Evolutionary conservation across 768 basidiomycete genomes (phyloP), one percentile per base, ranked within the genome.

Genomic region (Trametes cinnabarina): DNA sequence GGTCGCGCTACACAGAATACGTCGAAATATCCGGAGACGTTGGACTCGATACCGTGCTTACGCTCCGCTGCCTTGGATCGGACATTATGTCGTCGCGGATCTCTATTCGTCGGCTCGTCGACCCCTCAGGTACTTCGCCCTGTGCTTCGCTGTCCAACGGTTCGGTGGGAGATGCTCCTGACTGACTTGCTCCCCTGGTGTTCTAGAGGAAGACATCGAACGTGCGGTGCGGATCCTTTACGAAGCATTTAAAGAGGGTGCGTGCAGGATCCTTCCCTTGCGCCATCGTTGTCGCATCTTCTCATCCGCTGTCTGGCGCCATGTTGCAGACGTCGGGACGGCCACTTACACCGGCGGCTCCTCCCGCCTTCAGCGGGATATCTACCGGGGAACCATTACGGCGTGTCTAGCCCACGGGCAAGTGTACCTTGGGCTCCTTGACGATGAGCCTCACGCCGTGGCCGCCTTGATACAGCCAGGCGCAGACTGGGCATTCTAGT

Each of bases 171-270:
- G n/a, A 20, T 19, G 22, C 7, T n/a, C 35, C 8, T 12, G 44
- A 28, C 28, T 12, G 25, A 15, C 41, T 15, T 34, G 20, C 40
- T n/a, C 43, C 25, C 56, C 64, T 42, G 32, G 56, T 32, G 12
- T 12, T 32, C 30, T 32, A 68, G 66, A 63, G 9, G 57, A 60
- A 4, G 61, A 68, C 3, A 28, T 68, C 37, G 51, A 64, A n/a
- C 9, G 51, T 19, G 61, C 46, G 15, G 63, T 68, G 9, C 49
- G 58, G 37, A 54, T 65, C 14, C 62, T 68, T 28, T n/a, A 56
- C 10, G 40, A 42, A 22, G 57, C 65, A 2, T 66, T 65, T 49
- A 47, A 42, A 8, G 64, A 60, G 28, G 67, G 67, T 68, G 28
- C 28, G 55, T 58, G n/a, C n/a, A n/a, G n/a, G 7, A 20, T 32